These are phyloP conservation scores for Iberis pinnata DNA, from an alignment of 345 rosid species.

Conservation along the genomic window DNA sequence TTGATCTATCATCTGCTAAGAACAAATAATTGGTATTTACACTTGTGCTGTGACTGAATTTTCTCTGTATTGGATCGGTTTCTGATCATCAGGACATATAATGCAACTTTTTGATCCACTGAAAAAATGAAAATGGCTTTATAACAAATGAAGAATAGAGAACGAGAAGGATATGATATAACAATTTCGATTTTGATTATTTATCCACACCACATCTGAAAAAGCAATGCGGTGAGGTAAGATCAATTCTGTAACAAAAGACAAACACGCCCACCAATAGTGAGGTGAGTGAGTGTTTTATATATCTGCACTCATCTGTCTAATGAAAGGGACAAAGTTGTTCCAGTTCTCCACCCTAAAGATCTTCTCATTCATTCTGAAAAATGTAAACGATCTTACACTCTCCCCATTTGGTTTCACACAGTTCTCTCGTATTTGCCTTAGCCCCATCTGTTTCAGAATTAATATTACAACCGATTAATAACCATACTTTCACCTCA, in stretches of 20 bases:
- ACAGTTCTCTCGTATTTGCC: constrained; percentile 51
- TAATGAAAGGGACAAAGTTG: constrained; percentile 60
- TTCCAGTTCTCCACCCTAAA: constrained; percentile 60
- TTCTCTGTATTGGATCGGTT: constrained; percentile 19
- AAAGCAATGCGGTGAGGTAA: constrained; percentile 38
- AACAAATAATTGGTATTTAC: constrained; percentile 12
- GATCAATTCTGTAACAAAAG: constrained; percentile 30
- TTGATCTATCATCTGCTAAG: constrained; percentile 31
- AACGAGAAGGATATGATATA: background rate
- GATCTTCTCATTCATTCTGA: constrained; percentile 52
- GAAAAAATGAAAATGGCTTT: background rate
- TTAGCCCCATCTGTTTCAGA: constrained; percentile 44
- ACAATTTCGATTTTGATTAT: constrained; percentile 29
- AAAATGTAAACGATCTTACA: constrained; percentile 61
- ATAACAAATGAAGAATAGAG: background rate
- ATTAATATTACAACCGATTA: background rate
- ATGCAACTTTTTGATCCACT: constrained; percentile 21
- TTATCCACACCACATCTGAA: constrained; percentile 30
- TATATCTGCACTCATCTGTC: constrained; percentile 51
- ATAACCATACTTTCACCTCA: background rate
- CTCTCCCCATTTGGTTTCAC: constrained; percentile 46
- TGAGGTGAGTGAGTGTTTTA: constrained; percentile 23
- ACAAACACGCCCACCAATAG: constrained; percentile 14
- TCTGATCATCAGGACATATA: constrained; percentile 12
- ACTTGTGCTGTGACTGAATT: constrained; percentile 12